Evolutionary conservation across 164 flowering plant genomes (phyloP), one percentile per base, ranked within the genome.

Genomic region (Vitis rotundifolia): DNA sequence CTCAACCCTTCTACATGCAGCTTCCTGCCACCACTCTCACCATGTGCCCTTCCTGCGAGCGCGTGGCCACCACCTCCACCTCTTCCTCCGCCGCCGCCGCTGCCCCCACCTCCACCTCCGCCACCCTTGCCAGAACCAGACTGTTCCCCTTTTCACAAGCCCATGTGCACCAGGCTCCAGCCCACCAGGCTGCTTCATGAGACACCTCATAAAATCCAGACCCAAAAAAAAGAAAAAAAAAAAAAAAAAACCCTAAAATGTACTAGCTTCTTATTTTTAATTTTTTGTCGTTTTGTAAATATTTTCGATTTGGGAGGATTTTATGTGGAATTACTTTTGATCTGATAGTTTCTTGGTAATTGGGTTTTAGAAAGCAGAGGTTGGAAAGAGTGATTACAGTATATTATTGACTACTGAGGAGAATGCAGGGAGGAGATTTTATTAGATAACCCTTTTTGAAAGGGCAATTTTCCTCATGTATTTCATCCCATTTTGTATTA

Each of bases 11-110:
- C 69, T 88, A 86, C 89, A 91, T 86, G 94, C 97, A 89, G 61
- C 89, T 87, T 52, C 98, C 98, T 1, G 94, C 98, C 50, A 91
- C 98, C 11, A 93, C 98, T 51, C 91, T 93, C 70, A 89, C 98
- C 62, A 91, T 91, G 94, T 93, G 98, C 79, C 97, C 97, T 2
- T 88, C 94, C 0, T 93, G 98, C 49, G 94, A 91, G 80, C 90
- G 96, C 49, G 91, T 87, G 0, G 86, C 84, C 77, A 73, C 94
- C 76, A 74, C 85, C 69, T 47, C 82, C 63, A 48, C 82, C 63
- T 4, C 85, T 52, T 1, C 81, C 66, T 0, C 63, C 57, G 2
- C 77, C 56, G 13, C 80, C 59, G n/a, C 76, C 11, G 44, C 75
- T 53, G 18, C 71, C 37, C 8, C 79, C 28, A 13, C 76, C 50